phyloP scores from a whole-genome alignment of 2,329 filamentous ascomycete genomes.

The Cladophialophora carrionii region DNA sequence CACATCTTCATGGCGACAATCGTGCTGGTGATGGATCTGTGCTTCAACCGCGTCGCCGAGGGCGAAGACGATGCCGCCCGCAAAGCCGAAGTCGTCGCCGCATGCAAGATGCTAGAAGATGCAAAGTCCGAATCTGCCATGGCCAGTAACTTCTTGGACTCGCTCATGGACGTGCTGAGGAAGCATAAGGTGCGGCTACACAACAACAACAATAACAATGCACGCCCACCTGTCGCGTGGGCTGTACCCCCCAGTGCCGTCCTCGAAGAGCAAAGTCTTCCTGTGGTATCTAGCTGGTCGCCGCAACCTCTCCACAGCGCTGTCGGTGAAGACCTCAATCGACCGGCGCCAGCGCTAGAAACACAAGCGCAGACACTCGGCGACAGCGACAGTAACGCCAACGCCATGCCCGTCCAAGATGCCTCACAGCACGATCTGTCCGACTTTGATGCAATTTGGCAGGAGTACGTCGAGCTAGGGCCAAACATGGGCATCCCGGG shows the following conservation, averaged over 20 bases:
- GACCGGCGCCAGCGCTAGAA: neutral
- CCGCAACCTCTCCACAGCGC: neutral
- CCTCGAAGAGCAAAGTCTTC: neutral
- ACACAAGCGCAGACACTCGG: neutral
- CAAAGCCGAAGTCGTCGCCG: conserved; percentile 45
- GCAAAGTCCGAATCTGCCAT: conserved; percentile 43
- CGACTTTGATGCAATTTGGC: conserved; percentile 36
- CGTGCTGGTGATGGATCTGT: conserved; percentile 47
- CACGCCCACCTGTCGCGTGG: too few species aligned
- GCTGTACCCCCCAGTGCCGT: neutral
- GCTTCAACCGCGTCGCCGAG: conserved; percentile 42
- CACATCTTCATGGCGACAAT: conserved; percentile 48
- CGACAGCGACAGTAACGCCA: neutral
- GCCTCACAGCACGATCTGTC: conserved; percentile 23
- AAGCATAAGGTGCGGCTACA: conserved; percentile 40
- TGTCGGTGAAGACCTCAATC: neutral
- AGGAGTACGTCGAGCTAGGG: conserved; percentile 32
- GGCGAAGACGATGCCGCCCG: conserved; percentile 43
- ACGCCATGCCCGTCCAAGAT: conserved; percentile 12
- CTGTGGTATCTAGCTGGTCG: neutral
- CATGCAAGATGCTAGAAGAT: conserved; percentile 46
- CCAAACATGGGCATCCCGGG: conserved; percentile 31
- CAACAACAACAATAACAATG: neutral
- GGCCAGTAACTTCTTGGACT: conserved; percentile 44
- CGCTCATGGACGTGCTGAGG: conserved; percentile 45